Percentiles rank a stretch among this genome's conserved stretches.
phyloP scores from a whole-genome alignment of 768 basidiomycete species.

The Hygrophoropsis aurantiaca region DNA sequence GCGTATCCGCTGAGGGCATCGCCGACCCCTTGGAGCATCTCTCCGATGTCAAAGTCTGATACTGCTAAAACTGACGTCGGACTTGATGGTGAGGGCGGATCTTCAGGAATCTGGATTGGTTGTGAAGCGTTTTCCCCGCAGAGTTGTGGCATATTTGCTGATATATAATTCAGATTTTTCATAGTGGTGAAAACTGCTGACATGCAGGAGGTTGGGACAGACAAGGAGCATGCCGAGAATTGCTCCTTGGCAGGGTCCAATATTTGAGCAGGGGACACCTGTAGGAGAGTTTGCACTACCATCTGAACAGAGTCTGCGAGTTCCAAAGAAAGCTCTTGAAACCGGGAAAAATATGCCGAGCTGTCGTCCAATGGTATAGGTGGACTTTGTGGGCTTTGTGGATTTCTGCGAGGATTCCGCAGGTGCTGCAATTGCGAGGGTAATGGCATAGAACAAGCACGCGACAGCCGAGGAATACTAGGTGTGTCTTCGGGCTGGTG shows the following conservation, averaged over 20 bases:
- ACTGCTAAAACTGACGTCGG: conserved; percentile 12
- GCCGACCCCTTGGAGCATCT: conserved; percentile 85
- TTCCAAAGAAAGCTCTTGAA: conserved; percentile 78
- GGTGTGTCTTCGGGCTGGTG: conserved; percentile 23
- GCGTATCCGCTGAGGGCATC: conserved; percentile 85
- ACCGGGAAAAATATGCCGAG: conserved; percentile 36
- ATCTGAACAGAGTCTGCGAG: conserved; percentile 89
- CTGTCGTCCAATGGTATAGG: conserved; percentile 17
- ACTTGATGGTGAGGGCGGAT: conserved; percentile 6
- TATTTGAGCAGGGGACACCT: conserved; percentile 86
- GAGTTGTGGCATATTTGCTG: conserved; percentile 69
- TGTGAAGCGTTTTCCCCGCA: conserved; percentile 12
- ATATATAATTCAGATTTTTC: conserved; percentile 92
- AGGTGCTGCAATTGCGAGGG: conserved; percentile 76
- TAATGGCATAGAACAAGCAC: conserved; percentile 80
- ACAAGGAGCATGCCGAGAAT: conserved; percentile 84
- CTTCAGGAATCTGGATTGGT: not conserved
- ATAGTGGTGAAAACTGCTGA: conserved; percentile 87
- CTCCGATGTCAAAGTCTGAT: conserved; percentile 91
- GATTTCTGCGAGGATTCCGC: conserved; percentile 59
- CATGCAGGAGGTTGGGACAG: conserved; percentile 84
- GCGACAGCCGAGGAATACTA: conserved; percentile 56
- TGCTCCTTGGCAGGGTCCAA: conserved; percentile 93
- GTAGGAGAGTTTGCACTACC: conserved; percentile 88
- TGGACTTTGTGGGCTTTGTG: conserved; percentile 9